These are phyloP conservation scores for Diaporthe sp. DNA, from an alignment of 2,329 filamentous ascomycete species.

Conservation along the genomic window DNA sequence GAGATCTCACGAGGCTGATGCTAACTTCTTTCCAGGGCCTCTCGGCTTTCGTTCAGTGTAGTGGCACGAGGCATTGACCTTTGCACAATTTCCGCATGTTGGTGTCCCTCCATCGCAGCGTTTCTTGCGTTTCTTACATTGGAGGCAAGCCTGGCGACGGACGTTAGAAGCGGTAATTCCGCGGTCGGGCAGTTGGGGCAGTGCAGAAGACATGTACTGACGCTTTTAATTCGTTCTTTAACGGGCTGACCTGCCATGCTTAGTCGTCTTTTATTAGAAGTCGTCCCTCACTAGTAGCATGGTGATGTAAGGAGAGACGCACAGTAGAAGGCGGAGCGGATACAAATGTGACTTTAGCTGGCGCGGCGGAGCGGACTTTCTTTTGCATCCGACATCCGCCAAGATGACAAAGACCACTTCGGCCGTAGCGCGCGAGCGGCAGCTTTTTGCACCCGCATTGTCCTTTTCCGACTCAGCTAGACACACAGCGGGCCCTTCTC, in stretches of 20 bases:
- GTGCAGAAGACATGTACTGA: neutral
- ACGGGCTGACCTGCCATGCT: neutral
- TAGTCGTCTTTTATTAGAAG: neutral
- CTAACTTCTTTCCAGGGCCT: slow-evolving; percentile 10
- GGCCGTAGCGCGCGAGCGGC: too few species aligned
- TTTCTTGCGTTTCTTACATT: slow-evolving; percentile 9
- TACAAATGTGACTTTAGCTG: neutral
- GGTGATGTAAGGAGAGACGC: neutral
- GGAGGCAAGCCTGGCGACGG: neutral
- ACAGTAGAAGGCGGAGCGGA: neutral
- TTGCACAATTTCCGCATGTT: slow-evolving; percentile 7
- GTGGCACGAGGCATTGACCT: neutral
- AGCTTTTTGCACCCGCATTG: neutral
- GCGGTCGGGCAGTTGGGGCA: neutral
- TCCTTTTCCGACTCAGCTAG: neutral
- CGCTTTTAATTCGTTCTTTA: neutral
- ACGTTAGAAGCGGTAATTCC: neutral
- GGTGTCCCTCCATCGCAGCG: slow-evolving; percentile 9
- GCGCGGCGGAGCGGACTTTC: neutral
- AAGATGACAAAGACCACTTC: neutral
- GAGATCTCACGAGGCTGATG: fast-evolving
- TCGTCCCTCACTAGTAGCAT: neutral
- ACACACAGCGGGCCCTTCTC: too few species aligned
- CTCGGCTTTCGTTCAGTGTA: neutral
- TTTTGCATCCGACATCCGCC: slow-evolving; percentile 17